Conservation (phyloP, 495 filamentous ascomycete species). For the Aspergillus saccharolyticus region DNA sequence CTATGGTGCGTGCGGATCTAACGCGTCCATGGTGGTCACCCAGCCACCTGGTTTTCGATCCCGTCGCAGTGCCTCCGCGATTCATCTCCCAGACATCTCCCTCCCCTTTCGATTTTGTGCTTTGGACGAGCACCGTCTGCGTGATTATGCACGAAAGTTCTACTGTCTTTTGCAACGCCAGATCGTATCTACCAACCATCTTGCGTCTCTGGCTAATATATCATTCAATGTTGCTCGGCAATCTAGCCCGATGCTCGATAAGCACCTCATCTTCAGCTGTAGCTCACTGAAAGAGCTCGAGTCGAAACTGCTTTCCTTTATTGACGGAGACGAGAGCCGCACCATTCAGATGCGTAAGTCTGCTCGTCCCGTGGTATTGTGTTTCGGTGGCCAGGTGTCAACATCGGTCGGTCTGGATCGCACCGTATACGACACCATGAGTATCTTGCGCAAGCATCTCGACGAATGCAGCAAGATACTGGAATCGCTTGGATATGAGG, state of each 20-base stretch:
- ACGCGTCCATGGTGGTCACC: constrained; percentile 34
- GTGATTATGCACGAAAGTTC: constrained; percentile 9
- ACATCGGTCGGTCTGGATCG: constrained; percentile 39
- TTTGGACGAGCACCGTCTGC: constrained; percentile 9
- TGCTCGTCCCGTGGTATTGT: constrained; percentile 39
- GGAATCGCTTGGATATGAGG: constrained; percentile 20
- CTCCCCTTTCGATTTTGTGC: constrained; percentile 17
- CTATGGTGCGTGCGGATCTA: constrained; percentile 46
- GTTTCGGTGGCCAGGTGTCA: constrained; percentile 51
- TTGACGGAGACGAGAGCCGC: not conserved
- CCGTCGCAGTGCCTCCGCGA: not conserved
- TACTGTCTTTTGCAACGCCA: constrained; percentile 2
- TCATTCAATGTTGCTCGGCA: constrained; percentile 16
- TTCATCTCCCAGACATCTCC: not conserved
- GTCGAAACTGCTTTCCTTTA: not conserved
- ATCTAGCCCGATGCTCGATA: constrained; percentile 15
- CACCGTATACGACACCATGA: constrained; percentile 28
- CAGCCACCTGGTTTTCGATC: constrained; percentile 9
- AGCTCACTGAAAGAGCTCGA: constrained; percentile 10
- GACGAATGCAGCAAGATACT: constrained; percentile 15
- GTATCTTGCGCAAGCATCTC: constrained; percentile 37
- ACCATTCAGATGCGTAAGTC: constrained; percentile 15
- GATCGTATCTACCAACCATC: not conserved
- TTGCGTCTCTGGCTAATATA: constrained; percentile 9
- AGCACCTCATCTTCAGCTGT: constrained; percentile 9